These are phyloP conservation scores for Colletotrichum spaethianum DNA, from an alignment of 2,329 filamentous ascomycete genomes.

Conservation along the genomic window DNA sequence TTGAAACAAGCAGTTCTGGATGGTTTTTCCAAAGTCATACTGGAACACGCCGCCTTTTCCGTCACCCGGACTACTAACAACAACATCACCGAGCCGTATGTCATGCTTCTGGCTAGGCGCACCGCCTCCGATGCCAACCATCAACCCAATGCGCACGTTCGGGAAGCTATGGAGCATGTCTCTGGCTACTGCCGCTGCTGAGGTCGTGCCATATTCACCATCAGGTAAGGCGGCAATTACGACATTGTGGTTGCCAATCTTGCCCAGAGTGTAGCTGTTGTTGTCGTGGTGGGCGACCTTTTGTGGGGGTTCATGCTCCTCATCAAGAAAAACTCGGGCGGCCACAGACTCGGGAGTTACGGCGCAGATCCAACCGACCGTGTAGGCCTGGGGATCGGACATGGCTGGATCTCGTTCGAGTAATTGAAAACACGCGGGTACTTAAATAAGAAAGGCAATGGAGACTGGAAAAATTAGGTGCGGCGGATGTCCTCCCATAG, in stretches of 20 bases:
- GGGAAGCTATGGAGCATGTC: conserved; percentile 29
- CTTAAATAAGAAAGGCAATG: not conserved
- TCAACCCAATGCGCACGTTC: conserved; percentile 23
- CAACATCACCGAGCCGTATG: conserved; percentile 38
- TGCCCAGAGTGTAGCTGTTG: conserved; percentile 50
- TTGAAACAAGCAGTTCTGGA: conserved; percentile 21
- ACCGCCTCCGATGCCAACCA: conserved; percentile 31
- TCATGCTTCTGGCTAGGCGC: conserved; percentile 8
- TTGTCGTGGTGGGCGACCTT: conserved; percentile 43
- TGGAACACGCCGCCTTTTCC: conserved; percentile 25
- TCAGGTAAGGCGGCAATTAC: conserved; percentile 50
- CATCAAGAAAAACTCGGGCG: conserved; percentile 2
- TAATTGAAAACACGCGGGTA: not conserved
- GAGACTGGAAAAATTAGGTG: not conserved
- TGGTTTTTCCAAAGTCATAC: conserved; percentile 41
- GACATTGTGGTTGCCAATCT: conserved; percentile 52
- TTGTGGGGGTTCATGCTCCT: not conserved
- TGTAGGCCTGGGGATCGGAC: not conserved
- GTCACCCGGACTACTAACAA: conserved; percentile 5
- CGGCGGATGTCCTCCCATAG: not conserved
- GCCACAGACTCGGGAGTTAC: not conserved
- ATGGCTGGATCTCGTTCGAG: not conserved
- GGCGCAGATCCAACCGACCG: conserved; percentile 32
- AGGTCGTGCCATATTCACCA: conserved; percentile 46
- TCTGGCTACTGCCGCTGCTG: conserved; percentile 42